phyloP scores from a whole-genome alignment of 441 rosid genomes.

The Gossypium aridum region DNA sequence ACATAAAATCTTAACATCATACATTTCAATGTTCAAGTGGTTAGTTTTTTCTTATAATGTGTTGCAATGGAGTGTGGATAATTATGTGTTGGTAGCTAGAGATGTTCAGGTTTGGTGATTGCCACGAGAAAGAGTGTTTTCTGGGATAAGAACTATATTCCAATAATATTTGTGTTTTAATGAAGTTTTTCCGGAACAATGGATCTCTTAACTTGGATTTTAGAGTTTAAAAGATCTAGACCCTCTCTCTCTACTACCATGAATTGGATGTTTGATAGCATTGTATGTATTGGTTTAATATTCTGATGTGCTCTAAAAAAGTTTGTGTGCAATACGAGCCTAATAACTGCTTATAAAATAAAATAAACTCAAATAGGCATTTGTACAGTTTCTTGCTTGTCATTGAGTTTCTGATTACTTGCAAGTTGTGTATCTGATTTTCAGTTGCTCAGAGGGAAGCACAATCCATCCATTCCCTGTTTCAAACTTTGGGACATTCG shows the following conservation, averaged over 20 bases:
- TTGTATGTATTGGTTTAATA: background rate
- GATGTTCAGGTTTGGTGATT: background rate
- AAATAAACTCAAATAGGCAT: background rate
- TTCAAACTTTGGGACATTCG: conserved; percentile 32
- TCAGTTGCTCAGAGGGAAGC: conserved; percentile 30
- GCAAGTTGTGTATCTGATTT: background rate
- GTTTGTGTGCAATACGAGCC: background rate
- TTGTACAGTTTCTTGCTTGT: background rate
- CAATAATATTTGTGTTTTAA: background rate
- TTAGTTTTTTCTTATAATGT: background rate
- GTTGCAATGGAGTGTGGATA: background rate
- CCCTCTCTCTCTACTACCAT: background rate
- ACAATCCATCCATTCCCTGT: conserved; percentile 23
- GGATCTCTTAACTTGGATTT: conserved; percentile 1
- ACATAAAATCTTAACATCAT: background rate
- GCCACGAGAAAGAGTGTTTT: background rate
- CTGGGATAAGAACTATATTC: background rate
- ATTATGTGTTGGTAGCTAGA: background rate
- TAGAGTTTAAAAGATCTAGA: background rate
- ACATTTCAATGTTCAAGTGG: background rate
- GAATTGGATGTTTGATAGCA: background rate
- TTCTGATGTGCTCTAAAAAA: background rate
- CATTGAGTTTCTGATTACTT: conserved; percentile 1
- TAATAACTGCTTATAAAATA: background rate
- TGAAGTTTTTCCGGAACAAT: background rate